Evolutionary conservation across 805 yeast genomes (phyloP).

Genomic region (Metschnikowia matae): DNA sequence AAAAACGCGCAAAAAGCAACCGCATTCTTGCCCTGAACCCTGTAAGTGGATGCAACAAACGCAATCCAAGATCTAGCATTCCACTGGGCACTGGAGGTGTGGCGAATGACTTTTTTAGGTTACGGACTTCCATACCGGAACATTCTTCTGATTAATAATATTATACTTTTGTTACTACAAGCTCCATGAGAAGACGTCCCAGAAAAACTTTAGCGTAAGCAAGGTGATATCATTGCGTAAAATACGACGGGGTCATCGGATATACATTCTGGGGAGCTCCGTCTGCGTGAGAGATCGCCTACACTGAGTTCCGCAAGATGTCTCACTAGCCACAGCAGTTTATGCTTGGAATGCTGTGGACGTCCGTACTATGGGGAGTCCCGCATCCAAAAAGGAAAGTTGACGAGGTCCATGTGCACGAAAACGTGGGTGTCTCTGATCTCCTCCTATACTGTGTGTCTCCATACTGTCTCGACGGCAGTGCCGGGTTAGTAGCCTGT

Average conservation of each 20-base stretch:
- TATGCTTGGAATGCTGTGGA: not conserved
- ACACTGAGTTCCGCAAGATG: not conserved
- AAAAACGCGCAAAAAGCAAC: conserved; percentile 1
- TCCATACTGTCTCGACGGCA: not conserved
- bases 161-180: too few species aligned
- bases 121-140: not conserved
- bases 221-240: too few species aligned
- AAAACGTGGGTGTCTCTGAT: not conserved
- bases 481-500: not conserved
- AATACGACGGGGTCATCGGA: too few species aligned
- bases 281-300: too few species aligned
- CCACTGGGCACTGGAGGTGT: not conserved
- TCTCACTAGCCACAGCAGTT: not conserved
- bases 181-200: too few species aligned
- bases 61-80: conserved; percentile 1
- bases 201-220: too few species aligned
- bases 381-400: not conserved
- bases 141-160: too few species aligned
- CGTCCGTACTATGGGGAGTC: not conserved
- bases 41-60: not conserved
- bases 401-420: too few species aligned
- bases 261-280: too few species aligned
- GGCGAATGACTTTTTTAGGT: not conserved
- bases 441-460: not conserved
- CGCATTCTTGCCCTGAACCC: not conserved